Evolutionary conservation across 106 monocot species (phyloP).

Genomic region (Agapanthus africanus): DNA sequence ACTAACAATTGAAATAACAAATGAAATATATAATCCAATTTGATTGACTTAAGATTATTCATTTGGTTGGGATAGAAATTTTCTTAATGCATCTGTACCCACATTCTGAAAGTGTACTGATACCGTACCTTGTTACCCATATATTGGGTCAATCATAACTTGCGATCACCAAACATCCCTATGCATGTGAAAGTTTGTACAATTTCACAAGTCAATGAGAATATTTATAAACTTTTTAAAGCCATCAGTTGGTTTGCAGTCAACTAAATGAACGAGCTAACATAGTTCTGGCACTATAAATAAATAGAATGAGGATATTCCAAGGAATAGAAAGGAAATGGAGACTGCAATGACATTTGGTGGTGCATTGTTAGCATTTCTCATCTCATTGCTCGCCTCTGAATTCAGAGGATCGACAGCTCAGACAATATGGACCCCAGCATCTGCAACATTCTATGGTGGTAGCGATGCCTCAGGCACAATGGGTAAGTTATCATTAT

Average conservation of each 20-base stretch:
- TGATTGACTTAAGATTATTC: neutral
- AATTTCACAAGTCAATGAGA: neutral
- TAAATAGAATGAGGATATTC: neutral
- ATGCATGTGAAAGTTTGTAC: neutral
- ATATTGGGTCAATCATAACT: too few species aligned
- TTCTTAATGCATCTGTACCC: neutral
- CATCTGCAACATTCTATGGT: constrained; percentile 51
- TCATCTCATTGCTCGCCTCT: constrained; percentile 1
- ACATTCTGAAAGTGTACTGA: neutral
- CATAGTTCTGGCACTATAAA: neutral
- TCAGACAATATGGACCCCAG: constrained; percentile 18
- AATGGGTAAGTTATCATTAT: constrained; percentile 46
- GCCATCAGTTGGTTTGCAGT: neutral
- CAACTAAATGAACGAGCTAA: neutral
- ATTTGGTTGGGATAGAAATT: too few species aligned
- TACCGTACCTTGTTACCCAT: neutral
- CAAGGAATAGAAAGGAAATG: neutral
- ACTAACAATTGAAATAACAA: too few species aligned
- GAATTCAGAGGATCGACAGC: neutral
- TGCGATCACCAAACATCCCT: neutral
- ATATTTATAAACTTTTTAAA: neutral
- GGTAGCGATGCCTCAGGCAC: constrained; percentile 47
- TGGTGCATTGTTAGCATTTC: neutral
- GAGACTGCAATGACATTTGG: constrained; percentile 1
- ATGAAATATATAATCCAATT: neutral